These are phyloP conservation scores for Dendrothele bispora DNA, from an alignment of 768 basidiomycete genomes.

Conservation along the genomic window DNA sequence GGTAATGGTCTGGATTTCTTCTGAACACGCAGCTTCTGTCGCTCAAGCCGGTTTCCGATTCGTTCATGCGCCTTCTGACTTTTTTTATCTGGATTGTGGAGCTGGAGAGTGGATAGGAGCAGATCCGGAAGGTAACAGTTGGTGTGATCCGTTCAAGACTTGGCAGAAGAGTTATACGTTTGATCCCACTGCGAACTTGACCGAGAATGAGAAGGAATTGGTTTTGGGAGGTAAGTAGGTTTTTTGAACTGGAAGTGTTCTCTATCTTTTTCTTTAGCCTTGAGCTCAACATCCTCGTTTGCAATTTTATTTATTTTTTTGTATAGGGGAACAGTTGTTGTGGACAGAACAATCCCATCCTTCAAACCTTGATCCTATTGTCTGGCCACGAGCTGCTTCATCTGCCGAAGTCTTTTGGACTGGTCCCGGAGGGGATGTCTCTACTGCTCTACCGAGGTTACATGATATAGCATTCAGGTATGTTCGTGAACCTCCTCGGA, in stretches of 20 bases:
- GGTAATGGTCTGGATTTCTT: constrained; percentile 51
- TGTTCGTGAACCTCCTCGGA: too few relatives aligned
- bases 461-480: constrained; percentile 46
- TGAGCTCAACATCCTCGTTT: background rate
- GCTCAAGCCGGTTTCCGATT: constrained; percentile 40
- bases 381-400: constrained; percentile 49
- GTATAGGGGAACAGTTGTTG: constrained; percentile 44
- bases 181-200: constrained; percentile 47
- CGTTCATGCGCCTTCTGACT: constrained; percentile 49
- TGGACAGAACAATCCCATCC: constrained; percentile 52
- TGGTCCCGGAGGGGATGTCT: constrained; percentile 21
- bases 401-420: constrained; percentile 59
- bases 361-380: constrained; percentile 43
- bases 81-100: constrained; percentile 59
- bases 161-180: constrained; percentile 54
- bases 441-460: constrained; percentile 31
- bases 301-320: too few relatives aligned
- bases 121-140: constrained; percentile 38
- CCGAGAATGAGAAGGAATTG: constrained; percentile 29
- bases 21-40: constrained; percentile 36
- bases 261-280: background rate
- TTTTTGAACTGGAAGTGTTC: background rate
- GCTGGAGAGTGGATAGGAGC: constrained; percentile 46
- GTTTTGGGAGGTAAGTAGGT: constrained; percentile 39
- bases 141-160: constrained; percentile 54